These are phyloP conservation scores for Amanita rubescens DNA, from an alignment of 768 basidiomycete genomes.

Conservation along the genomic window DNA sequence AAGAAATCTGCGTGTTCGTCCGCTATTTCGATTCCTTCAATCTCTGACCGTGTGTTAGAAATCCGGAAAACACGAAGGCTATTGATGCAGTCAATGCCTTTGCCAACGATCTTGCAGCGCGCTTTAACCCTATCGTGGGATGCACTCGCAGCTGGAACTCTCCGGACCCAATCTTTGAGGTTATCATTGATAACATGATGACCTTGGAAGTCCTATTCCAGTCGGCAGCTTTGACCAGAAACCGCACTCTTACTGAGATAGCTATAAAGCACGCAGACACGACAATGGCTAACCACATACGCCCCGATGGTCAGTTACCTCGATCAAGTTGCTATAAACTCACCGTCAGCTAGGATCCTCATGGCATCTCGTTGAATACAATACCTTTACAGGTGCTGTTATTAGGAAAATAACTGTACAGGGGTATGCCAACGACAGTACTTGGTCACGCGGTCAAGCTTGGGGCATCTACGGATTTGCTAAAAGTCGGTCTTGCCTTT, in stretches of 20 bases:
- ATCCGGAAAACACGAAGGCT: constrained; percentile 50
- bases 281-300: constrained; percentile 60
- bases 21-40: neutral
- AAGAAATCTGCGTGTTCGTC: constrained; percentile 51
- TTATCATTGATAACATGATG: constrained; percentile 81
- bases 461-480: constrained; percentile 69
- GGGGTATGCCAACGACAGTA: constrained; percentile 57
- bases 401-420: constrained; percentile 51
- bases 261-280: constrained; percentile 60
- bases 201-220: constrained; percentile 63
- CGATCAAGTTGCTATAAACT: neutral
- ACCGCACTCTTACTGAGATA: constrained; percentile 49
- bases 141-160: constrained; percentile 68
- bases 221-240: constrained; percentile 50
- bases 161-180: constrained; percentile 51
- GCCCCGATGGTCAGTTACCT: constrained; percentile 45
- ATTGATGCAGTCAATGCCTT: constrained; percentile 49
- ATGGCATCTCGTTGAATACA: constrained; percentile 62
- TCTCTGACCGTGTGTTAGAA: constrained; percentile 26
- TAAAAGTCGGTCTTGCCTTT: constrained; percentile 41
- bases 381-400: constrained; percentile 55
- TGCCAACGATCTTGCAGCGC: constrained; percentile 44
- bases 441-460: constrained; percentile 69
- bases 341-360: constrained; percentile 30
- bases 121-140: constrained; percentile 54